Evolutionary conservation across 2,329 filamentous ascomycete genomes (phyloP).

Genomic region (Aspergillus floridensis): DNA sequence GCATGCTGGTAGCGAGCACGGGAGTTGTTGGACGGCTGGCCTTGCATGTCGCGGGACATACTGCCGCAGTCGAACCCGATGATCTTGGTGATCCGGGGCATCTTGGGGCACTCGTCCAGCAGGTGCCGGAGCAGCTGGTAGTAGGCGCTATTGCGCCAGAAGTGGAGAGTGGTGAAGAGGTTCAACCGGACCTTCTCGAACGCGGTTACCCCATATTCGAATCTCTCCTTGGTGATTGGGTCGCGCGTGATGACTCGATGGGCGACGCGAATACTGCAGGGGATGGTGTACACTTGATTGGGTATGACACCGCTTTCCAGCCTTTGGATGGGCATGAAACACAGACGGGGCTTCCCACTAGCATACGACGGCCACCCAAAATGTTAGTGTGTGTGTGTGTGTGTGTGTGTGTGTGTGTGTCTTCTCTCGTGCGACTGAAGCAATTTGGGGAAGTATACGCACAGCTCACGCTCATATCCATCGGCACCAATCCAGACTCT

Average conservation of each 20-base stretch:
- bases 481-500: background rate
- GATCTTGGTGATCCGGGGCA: constrained; percentile 6
- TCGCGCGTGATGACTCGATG: background rate
- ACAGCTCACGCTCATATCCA: background rate
- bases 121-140: background rate
- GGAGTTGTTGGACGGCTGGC: background rate
- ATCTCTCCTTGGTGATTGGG: background rate
- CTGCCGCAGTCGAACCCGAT: constrained; percentile 1
- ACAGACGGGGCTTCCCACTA: background rate
- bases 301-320: background rate
- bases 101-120: background rate
- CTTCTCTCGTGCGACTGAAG: background rate
- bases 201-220: background rate
- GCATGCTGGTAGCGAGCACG: constrained; percentile 10
- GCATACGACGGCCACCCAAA: background rate
- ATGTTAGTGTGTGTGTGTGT: background rate
- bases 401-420: background rate
- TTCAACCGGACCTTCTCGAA: background rate
- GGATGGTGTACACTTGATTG: background rate
- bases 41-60: background rate
- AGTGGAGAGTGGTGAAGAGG: background rate
- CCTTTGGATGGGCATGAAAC: background rate
- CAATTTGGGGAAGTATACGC: background rate
- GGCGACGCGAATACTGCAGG: background rate
- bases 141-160: background rate